Percentiles rank a stretch among this genome's conserved stretches.
These are phyloP conservation scores for Solanum hybrid DNA, from an alignment of 305 asterid genomes.

Conservation along the genomic window DNA sequence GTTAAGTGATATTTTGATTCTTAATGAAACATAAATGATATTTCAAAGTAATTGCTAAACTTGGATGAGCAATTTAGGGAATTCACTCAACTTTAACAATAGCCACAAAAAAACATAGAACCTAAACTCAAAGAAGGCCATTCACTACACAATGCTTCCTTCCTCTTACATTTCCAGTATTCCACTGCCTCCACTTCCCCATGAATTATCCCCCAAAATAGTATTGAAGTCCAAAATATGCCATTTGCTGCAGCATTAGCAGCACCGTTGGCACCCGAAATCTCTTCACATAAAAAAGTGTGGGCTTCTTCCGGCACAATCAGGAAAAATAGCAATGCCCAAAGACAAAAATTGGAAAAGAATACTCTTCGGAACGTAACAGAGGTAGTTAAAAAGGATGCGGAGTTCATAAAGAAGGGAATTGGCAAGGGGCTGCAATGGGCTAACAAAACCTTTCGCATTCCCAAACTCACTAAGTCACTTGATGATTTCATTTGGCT, in stretches of 20 bases:
- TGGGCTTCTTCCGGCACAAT: neutral
- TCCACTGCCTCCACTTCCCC: neutral
- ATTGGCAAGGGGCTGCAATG: conserved; percentile 50
- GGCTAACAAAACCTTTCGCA: conserved; percentile 52
- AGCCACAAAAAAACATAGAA: neutral
- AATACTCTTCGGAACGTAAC: conserved; percentile 42
- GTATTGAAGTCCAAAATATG: neutral
- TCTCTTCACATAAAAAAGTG: neutral
- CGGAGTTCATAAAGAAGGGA: conserved; percentile 38
- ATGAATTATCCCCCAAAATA: neutral
- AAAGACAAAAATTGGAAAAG: neutral
- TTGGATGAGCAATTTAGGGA: too few species aligned
- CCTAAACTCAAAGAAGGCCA: neutral
- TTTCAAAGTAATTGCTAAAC: too few species aligned
- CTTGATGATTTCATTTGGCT: conserved; percentile 80
- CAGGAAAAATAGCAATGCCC: neutral
- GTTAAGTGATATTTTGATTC: too few species aligned
- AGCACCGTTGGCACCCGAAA: neutral
- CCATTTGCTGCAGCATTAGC: neutral
- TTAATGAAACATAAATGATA: too few species aligned
- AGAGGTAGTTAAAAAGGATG: conserved; percentile 62
- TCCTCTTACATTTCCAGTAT: neutral
- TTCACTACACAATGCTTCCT: neutral
- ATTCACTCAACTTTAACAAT: neutral
- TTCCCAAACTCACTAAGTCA: conserved; percentile 48